Evolutionary conservation across 371 early-diverging fungal species (phyloP).

Genomic region (Actinomortierella wolfii): DNA sequence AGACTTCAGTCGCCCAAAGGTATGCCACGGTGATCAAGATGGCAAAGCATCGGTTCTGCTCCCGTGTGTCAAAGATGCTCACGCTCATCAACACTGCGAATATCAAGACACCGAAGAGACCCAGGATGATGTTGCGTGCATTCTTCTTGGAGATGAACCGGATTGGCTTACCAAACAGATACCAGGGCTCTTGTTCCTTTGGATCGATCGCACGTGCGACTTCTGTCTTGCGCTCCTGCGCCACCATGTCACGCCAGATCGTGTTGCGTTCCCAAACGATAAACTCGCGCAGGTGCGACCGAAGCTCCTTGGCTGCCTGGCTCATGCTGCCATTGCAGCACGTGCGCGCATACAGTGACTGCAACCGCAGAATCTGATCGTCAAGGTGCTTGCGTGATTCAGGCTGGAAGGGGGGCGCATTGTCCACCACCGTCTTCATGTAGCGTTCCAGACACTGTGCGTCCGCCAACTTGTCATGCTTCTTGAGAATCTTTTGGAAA

Average conservation of each 20-base stretch:
- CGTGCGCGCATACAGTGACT: conserved; percentile 69
- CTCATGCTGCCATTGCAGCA: conserved; percentile 51
- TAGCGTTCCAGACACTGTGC: conserved; percentile 47
- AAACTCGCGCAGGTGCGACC: conserved; percentile 66
- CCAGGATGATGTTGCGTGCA: conserved; percentile 23
- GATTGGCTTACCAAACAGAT: conserved; percentile 20
- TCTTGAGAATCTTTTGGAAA: conserved; percentile 95
- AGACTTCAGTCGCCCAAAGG: conserved; percentile 74
- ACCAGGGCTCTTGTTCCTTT: conserved; percentile 29
- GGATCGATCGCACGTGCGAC: conserved; percentile 50
- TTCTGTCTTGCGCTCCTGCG: conserved; percentile 61
- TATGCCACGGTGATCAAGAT: conserved; percentile 57
- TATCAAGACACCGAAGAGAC: conserved; percentile 37
- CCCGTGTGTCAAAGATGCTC: conserved; percentile 51
- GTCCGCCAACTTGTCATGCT: conserved; percentile 91
- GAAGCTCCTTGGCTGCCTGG: conserved; percentile 62
- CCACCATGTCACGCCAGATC: conserved; percentile 82
- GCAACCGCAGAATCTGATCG: conserved; percentile 57
- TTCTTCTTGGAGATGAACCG: conserved; percentile 18
- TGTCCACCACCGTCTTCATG: conserved; percentile 63
- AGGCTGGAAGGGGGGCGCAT: conserved; percentile 62
- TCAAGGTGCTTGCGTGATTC: conserved; percentile 55
- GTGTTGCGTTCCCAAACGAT: conserved; percentile 80
- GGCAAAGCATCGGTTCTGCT: conserved; percentile 68
- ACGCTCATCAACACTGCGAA: conserved; percentile 49